Base-by-base conservation (phyloP, 495 filamentous ascomycete genomes). In the Penicillium lividum region DNA sequence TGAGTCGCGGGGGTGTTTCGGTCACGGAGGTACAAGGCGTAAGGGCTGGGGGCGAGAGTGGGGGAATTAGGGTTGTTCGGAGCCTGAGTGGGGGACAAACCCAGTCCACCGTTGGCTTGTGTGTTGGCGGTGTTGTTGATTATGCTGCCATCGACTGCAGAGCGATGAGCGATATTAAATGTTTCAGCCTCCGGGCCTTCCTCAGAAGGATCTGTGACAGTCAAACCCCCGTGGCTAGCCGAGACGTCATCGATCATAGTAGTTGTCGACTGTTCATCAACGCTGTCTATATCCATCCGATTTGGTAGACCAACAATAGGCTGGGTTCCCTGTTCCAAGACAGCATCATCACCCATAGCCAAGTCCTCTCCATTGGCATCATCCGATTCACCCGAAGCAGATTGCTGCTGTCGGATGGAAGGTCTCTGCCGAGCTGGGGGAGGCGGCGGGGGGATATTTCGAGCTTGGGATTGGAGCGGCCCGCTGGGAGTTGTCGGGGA, bases 101-200 rank as follows among this genome's bases (percentile, higher is more conserved):
- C 88, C 54, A 95, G 82, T 45, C 84, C 74, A 29, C 86, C 81
- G 36, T 84, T 86, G 18, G 79, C 70, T 54, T 83, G 81, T 6
- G 84, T 75, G 40, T 80, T 71, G 53, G 76, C 78, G 54, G 78
- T 79, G 65, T 66, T 65, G 50, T 89, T 92, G 60, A 91, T 87
- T 43, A 95, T 87, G 75, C 92, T 96, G 18, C 91, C 91, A 72
- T 97, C 93, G 28, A 95, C 84, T 5, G 86, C 81, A 33, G 88
- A 89, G 42, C 91, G 86, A 69, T 97, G 94, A n/a, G 91, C 93
- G 65, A 98, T 96, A 70, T 97, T 95, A 73, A 98, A 97, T 0
- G 92, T 92, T 59, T 92, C 91, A 4, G 86, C 82, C 47, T 96
- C 93, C 60, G 89, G 89, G 13, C 86, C 82, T 67, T 70, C 67